Percentiles rank a stretch among this genome's conserved stretches.
These are phyloP conservation scores for Pythium periplocum DNA, from an alignment of 352 stramenopile genomes.

Conservation along the genomic window DNA sequence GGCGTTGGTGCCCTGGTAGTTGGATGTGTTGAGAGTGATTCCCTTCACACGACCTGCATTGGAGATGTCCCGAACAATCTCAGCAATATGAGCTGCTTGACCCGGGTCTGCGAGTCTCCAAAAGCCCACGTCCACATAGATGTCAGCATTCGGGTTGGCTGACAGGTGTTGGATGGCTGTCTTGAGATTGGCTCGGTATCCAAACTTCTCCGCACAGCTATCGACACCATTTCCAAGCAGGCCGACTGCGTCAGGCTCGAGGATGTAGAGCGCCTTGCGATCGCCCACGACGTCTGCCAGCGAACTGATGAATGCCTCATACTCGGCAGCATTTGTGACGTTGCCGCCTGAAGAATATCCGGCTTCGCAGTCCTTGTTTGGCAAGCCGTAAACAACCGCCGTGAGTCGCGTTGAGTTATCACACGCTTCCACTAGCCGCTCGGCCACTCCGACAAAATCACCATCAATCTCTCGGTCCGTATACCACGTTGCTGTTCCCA, in stretches of 20 bases:
- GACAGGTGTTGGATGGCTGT: slow-evolving; percentile 45
- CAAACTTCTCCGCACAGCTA: slow-evolving; percentile 30
- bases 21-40: slow-evolving; percentile 64
- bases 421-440: slow-evolving; percentile 29
- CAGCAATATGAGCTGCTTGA: slow-evolving; percentile 22
- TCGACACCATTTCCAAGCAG: slow-evolving; percentile 30
- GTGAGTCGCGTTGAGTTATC: slow-evolving; percentile 34
- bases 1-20: slow-evolving; percentile 52
- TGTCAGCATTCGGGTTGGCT: slow-evolving; percentile 41
- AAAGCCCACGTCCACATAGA: slow-evolving; percentile 66
- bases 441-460: slow-evolving; percentile 26
- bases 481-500: slow-evolving; percentile 65
- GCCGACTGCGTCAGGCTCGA: slow-evolving; percentile 60
- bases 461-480: slow-evolving; percentile 35
- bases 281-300: slow-evolving; percentile 31
- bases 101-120: slow-evolving; percentile 38
- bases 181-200: slow-evolving; percentile 51
- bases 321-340: slow-evolving; percentile 36
- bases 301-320: slow-evolving; percentile 37
- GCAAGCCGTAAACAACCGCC: slow-evolving; percentile 63
- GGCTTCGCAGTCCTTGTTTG: slow-evolving; percentile 57
- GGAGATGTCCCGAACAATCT: slow-evolving; percentile 39
- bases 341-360: slow-evolving; percentile 34
- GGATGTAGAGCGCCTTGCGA: slow-evolving; percentile 57
- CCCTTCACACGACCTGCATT: slow-evolving; percentile 37